These are phyloP conservation scores for Tricholoma hemisulphureum DNA, from an alignment of 768 basidiomycete species.

Conservation along the genomic window DNA sequence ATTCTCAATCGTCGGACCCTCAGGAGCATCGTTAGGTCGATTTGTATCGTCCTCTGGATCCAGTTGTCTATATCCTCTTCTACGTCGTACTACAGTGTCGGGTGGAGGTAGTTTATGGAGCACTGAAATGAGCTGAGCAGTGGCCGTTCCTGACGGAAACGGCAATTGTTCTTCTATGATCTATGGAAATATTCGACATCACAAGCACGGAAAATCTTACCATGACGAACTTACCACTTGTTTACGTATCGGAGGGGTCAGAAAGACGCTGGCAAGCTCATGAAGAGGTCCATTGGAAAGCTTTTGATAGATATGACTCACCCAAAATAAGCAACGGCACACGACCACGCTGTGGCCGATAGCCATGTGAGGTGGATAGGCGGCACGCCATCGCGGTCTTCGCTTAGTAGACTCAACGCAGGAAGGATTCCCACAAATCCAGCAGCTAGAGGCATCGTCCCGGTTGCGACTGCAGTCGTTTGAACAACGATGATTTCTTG, in stretches of 20 bases:
- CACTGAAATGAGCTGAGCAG: slow-evolving; percentile 91
- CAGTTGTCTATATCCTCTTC: slow-evolving; percentile 54
- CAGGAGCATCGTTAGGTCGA: slow-evolving; percentile 12
- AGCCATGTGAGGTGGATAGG: slow-evolving; percentile 76
- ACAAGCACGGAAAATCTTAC: background rate
- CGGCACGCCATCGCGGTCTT: slow-evolving; percentile 69
- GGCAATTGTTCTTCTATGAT: slow-evolving; percentile 92
- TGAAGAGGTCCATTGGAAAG: background rate
- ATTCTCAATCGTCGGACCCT: slow-evolving; percentile 16
- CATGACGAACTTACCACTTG: slow-evolving; percentile 69
- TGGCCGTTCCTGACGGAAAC: slow-evolving; percentile 95
- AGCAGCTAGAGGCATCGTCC: slow-evolving; percentile 83
- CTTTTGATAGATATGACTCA: slow-evolving; percentile 23
- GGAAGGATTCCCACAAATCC: slow-evolving; percentile 92
- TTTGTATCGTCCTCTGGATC: slow-evolving; percentile 33
- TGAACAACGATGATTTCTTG: slow-evolving; percentile 94
- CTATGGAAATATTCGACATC: slow-evolving; percentile 33
- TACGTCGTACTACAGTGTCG: slow-evolving; percentile 51
- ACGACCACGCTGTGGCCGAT: slow-evolving; percentile 81
- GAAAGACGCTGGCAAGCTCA: slow-evolving; percentile 65
- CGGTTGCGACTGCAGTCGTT: slow-evolving; percentile 94
- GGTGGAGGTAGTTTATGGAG: slow-evolving; percentile 77
- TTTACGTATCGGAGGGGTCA: slow-evolving; percentile 90
- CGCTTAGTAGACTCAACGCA: slow-evolving; percentile 76
- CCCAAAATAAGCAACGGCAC: slow-evolving; percentile 93